Base-by-base conservation (phyloP, 129 eudicot species). In the Sambucus nigra region DNA sequence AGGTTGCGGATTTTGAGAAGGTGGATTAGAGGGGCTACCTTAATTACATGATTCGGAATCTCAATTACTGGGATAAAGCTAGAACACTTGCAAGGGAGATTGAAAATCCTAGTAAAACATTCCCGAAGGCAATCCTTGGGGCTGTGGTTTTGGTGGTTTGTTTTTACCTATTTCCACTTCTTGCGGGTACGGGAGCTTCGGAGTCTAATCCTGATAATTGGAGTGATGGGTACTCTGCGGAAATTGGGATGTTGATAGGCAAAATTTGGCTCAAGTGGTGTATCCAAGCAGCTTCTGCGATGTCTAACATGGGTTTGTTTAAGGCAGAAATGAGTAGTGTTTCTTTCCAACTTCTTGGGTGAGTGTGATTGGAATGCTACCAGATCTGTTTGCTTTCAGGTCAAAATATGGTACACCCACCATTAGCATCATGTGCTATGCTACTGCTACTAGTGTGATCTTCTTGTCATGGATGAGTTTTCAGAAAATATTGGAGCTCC, bases 401-500 rank as follows among this genome's bases (percentile, higher is more conserved):
- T 66, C 73, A 19, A 58, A 33, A 0, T 50, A 67, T 45, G 75
- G 75, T 20, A 73, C 80, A 13, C 75, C 80, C 80, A 0, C 47
- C 6, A 1, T 69, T 18, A 61, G 80, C 31, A 69, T 64, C n/a
- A 25, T 69, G 26, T 75, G 51, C 53, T 75, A n/a, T n/a, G n/a
- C n/a, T n/a, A n/a, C 80, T 21, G 75, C 80, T n/a, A 51, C 69
- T 2, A 76, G 80, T 19, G 68, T 69, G 17, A 12, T 69, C 2
- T 29, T 75, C 7, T 65, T 75, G 11, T 75, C 76, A 1, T 64
- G 72, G 59, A 63, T 75, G 24, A 71, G 68, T 38, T 79, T 83
- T 63, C 83, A 79, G 38, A 81, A 79, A 44, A 79, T 79, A 5
- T n/a, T n/a, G n/a, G n/a, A n/a, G n/a, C n/a, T n/a, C n/a, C n/a